phyloP scores from a whole-genome alignment of 108 stramenopile genomes.

The Conticribra guillardii region DNA sequence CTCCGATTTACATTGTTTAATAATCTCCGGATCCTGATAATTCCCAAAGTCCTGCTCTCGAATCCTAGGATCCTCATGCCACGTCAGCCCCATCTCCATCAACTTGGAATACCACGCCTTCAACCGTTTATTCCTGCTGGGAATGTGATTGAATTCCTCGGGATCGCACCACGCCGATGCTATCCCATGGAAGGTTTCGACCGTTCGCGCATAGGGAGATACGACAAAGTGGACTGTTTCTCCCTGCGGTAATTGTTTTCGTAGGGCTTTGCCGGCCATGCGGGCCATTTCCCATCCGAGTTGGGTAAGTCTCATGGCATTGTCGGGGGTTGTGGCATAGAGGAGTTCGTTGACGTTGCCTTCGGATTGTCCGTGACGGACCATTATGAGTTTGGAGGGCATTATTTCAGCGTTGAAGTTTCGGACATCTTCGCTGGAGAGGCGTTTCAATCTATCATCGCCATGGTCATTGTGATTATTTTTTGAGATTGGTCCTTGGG shows the following conservation, averaged over 20 bases:
- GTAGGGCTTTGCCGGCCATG: constrained; percentile 66
- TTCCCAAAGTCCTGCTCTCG: constrained; percentile 91
- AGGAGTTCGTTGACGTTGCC: constrained; percentile 82
- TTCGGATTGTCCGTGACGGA: constrained; percentile 85
- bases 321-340: constrained; percentile 83
- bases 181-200: constrained; percentile 91
- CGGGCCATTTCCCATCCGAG: constrained; percentile 87
- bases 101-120: constrained; percentile 79
- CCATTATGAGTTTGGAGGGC: constrained; percentile 80
- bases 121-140: constrained; percentile 59
- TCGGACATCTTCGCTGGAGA: constrained; percentile 29
- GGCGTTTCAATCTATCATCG: neutral
- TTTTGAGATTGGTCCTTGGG: neutral
- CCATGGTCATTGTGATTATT: constrained; percentile 9
- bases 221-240: constrained; percentile 86
- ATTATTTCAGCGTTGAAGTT: constrained; percentile 77
- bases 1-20: constrained; percentile 71
- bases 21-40: constrained; percentile 70
- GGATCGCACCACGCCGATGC: constrained; percentile 86
- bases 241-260: constrained; percentile 54
- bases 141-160: constrained; percentile 59
- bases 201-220: constrained; percentile 83
- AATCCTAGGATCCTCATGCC: constrained; percentile 88
- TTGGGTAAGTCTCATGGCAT: constrained; percentile 79
- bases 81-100: constrained; percentile 76